Evolutionary conservation across 2,329 filamentous ascomycete genomes (phyloP).

Genomic region (Grosmannia serpens): DNA sequence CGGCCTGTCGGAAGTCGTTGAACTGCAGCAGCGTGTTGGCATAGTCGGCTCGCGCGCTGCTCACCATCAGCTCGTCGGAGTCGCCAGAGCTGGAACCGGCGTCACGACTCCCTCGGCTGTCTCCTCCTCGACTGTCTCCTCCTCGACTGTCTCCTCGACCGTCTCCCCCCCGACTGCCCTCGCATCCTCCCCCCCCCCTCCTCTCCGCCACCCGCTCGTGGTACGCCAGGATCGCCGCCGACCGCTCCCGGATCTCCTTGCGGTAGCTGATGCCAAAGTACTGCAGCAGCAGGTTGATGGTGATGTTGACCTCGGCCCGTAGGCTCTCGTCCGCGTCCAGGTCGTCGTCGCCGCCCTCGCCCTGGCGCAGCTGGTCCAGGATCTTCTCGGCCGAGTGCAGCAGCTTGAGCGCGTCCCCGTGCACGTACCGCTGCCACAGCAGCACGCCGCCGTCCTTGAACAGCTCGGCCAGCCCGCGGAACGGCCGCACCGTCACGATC

Average conservation of each 20-base stretch:
- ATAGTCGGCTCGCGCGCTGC: conserved; percentile 11
- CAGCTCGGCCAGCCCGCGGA: conserved; percentile 7
- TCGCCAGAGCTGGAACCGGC: neutral
- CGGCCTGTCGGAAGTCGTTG: conserved; percentile 8
- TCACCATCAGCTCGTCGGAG: conserved; percentile 2
- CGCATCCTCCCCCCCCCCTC: neutral
- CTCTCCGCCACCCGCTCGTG: conserved; percentile 1
- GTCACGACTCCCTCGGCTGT: neutral
- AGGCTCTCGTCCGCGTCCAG: neutral
- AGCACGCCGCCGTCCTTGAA: conserved; percentile 12
- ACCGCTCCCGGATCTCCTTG: conserved; percentile 9
- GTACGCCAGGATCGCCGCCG: conserved; percentile 6
- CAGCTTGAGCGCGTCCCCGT: conserved; percentile 8
- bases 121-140: too few species aligned
- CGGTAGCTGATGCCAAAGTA: conserved; percentile 11
- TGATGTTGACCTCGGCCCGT: conserved; percentile 8
- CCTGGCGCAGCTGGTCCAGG: conserved; percentile 3
- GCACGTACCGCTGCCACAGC: conserved; percentile 10
- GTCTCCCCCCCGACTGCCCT: too few species aligned
- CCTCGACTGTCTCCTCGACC: too few species aligned
- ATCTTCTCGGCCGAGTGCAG: conserved; percentile 10
- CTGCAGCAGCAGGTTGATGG: conserved; percentile 10
- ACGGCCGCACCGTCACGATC: conserved; percentile 10
- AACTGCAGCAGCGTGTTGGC: conserved; percentile 12
- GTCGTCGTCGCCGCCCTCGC: neutral